Evolutionary conservation across 1,284 basidiomycete species (phyloP).

Genomic region (Puccinia novopanici): DNA sequence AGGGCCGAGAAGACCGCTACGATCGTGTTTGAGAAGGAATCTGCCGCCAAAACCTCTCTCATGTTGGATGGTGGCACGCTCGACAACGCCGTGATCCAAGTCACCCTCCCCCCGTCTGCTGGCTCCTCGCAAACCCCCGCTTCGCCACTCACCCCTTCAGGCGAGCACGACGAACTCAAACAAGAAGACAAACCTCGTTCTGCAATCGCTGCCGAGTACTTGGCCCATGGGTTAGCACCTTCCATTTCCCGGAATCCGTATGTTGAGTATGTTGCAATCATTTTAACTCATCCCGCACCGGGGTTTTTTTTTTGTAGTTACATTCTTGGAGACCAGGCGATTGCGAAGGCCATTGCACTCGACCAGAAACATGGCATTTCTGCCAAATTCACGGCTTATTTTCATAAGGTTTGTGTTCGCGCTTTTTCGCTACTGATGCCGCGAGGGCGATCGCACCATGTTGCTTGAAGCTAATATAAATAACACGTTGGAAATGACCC

Average conservation of each 20-base stretch:
- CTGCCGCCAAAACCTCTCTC: conserved; percentile 74
- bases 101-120: conserved; percentile 62
- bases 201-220: conserved; percentile 81
- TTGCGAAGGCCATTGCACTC: conserved; percentile 81
- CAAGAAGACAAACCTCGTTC: conserved; percentile 76
- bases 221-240: conserved; percentile 67
- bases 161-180: conserved; percentile 63
- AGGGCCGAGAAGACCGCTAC: conserved; percentile 41
- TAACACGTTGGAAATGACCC: neutral
- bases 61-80: conserved; percentile 61
- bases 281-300: neutral
- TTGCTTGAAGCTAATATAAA: neutral
- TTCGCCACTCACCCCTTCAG: conserved; percentile 59
- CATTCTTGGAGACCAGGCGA: conserved; percentile 72
- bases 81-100: conserved; percentile 63
- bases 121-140: conserved; percentile 61
- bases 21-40: conserved; percentile 66
- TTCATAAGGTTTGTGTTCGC: conserved; percentile 64
- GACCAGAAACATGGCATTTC: conserved; percentile 85
- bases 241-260: neutral
- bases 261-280: neutral
- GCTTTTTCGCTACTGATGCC: too few species aligned
- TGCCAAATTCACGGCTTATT: conserved; percentile 74
- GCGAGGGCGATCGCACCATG: neutral
- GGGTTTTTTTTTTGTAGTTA: conserved; percentile 63